Percentiles rank a stretch among this genome's conserved stretches.
phyloP scores from a whole-genome alignment of 306 rosid species.

The Begonia loranthoides region DNA sequence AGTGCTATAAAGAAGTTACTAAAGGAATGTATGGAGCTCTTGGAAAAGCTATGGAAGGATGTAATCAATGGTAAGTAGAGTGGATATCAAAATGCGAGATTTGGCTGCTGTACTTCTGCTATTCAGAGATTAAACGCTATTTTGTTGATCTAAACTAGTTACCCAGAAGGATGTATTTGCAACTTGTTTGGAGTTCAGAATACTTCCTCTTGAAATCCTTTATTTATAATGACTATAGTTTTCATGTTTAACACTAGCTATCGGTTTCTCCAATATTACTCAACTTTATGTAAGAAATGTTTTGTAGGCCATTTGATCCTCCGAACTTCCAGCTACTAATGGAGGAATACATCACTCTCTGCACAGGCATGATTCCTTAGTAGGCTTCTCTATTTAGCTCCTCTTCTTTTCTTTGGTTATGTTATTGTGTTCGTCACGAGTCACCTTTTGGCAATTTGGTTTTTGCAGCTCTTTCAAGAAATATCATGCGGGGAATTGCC shows the following conservation, averaged over 20 bases:
- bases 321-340: slow-evolving; percentile 35
- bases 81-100: not conserved
- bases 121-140: not conserved
- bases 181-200: not conserved
- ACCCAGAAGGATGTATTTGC: not conserved
- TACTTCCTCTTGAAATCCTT: too few species aligned
- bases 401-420: not conserved
- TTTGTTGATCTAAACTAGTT: too few species aligned
- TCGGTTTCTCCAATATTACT: not conserved
- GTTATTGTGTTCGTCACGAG: slow-evolving; percentile 2
- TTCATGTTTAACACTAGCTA: too few species aligned
- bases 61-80: slow-evolving; percentile 66
- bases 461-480: slow-evolving; percentile 60
- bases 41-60: slow-evolving; percentile 80
- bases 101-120: not conserved
- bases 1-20: slow-evolving; percentile 76
- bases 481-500: slow-evolving; percentile 80
- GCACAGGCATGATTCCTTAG: slow-evolving; percentile 52
- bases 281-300: not conserved
- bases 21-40: slow-evolving; percentile 74
- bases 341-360: slow-evolving; percentile 66
- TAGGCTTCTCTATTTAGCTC: not conserved
- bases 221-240: too few species aligned
- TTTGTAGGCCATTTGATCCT: slow-evolving; percentile 70
- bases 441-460: slow-evolving; percentile 9